Evolutionary conservation across 2,329 filamentous ascomycete genomes (phyloP), one percentile per base, ranked within the genome.

Genomic region (Alternaria sp.): DNA sequence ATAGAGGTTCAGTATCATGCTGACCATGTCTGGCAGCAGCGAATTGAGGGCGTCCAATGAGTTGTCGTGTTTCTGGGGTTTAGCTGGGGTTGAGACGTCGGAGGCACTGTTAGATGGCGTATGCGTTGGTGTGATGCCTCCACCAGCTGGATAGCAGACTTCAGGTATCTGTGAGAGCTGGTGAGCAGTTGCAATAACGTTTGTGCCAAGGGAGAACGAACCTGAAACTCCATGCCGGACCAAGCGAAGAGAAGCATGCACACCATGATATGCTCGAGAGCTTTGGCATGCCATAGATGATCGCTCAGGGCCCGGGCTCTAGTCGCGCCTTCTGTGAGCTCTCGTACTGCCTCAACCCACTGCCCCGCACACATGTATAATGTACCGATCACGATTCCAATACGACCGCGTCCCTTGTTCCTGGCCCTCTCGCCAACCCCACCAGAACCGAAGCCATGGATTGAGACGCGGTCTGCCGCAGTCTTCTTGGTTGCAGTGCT

Each of bases 211-310:
- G 24, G 6, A 11, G 43, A 36, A 68, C 82, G 76, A 64, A 95
- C 86, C 70, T 89, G 86, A 70, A 98, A 98, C 72, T 95, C 91
- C 70, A 94, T 84, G 4, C 89, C 91, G 36, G 90, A 87, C 91
- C 93, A 97, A 30, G 89, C 91, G 63, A 96, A 88, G 70, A 98
- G 86, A 41, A 98, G 75, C 67, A 98, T 85, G 72, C 91, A 93
- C 26, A 96, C 85, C 47, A 95, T 82, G 61, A 96, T 92, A 28
- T 94, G 88, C 75, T 99, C 96, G 20, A 99, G 83, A 1, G 93
- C 94, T 79, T 98, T 98, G 18, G 92, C 95, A 80, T 97, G 93
- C 94, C 95, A 99, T n/a, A 98, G 78, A 78, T 97, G 92, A 78
- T 99, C 95, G 70, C 93, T 94, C 59, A 91, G 86, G 38, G 88